These are phyloP conservation scores for Sporothrix globosa DNA, from an alignment of 2,329 filamentous ascomycete species.

Conservation along the genomic window DNA sequence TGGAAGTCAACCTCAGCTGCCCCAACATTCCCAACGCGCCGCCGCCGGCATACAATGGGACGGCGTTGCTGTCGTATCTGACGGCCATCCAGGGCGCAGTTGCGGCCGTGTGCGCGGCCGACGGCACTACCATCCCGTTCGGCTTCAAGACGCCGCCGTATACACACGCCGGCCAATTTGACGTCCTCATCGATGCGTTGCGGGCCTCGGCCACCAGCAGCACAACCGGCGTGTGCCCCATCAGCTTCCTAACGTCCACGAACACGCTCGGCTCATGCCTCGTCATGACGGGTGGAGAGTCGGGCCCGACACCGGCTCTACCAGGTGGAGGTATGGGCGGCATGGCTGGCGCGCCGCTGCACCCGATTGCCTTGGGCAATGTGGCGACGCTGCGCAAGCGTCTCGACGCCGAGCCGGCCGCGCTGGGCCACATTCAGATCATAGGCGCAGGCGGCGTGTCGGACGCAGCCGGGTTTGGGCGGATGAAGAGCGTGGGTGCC, in stretches of 20 bases:
- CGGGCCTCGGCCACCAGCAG: conserved; percentile 38
- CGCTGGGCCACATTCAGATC: conserved; percentile 60
- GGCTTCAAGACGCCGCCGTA: conserved; percentile 79
- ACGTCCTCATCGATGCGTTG: conserved; percentile 58
- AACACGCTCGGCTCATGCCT: conserved; percentile 73
- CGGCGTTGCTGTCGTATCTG: conserved; percentile 60
- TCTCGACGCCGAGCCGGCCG: conserved; percentile 54
- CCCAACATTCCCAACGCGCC: conserved; percentile 72
- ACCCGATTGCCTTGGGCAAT: conserved; percentile 75
- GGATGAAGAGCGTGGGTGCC: conserved; percentile 71
- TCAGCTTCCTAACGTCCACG: conserved; percentile 72
- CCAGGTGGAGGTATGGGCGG: conserved; percentile 66
- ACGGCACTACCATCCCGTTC: conserved; percentile 44
- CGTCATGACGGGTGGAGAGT: conserved; percentile 49
- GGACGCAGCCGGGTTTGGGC: conserved; percentile 62
- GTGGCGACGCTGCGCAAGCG: conserved; percentile 67
- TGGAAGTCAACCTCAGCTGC: conserved; percentile 79
- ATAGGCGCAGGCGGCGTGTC: conserved; percentile 75
- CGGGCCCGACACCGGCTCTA: conserved; percentile 51
- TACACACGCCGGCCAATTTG: conserved; percentile 69
- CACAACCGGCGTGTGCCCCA: conserved; percentile 43
- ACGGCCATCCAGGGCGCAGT: conserved; percentile 43
- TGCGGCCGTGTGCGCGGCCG: not conserved
- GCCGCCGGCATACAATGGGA: conserved; percentile 69
- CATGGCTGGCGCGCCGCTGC: conserved; percentile 71